Percentiles rank a stretch among this genome's conserved stretches.
Conservation (phyloP, 1,139 yeast species). For the Kodamaea derodonti region DNA sequence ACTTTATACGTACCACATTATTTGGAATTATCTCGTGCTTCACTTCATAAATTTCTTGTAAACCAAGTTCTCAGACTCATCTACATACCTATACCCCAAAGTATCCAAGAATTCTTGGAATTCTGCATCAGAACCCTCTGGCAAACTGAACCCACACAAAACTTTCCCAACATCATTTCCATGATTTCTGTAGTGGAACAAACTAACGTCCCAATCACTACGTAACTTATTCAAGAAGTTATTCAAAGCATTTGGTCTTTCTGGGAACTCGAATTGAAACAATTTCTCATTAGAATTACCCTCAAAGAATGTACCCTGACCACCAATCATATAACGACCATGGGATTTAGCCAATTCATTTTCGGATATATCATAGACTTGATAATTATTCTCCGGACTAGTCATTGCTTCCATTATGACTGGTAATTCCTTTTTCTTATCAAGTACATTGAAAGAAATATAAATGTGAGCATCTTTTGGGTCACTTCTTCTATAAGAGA, state of each 20-base stretch:
- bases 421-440: slow-evolving; percentile 55
- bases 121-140: slow-evolving; percentile 60
- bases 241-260: slow-evolving; percentile 89
- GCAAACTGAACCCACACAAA: slow-evolving; percentile 84
- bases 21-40: too few species aligned
- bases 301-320: slow-evolving; percentile 32
- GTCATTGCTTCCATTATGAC: slow-evolving; percentile 38
- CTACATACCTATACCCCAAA: slow-evolving; percentile 72
- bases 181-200: slow-evolving; percentile 94
- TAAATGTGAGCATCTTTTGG: slow-evolving; percentile 69
- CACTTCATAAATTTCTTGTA: slow-evolving; percentile 63
- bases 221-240: slow-evolving; percentile 71
- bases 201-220: slow-evolving; percentile 83
- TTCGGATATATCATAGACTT: slow-evolving; percentile 79
- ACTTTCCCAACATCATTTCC: slow-evolving; percentile 95
- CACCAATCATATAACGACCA: slow-evolving; percentile 84
- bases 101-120: slow-evolving; percentile 66
- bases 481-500: slow-evolving; percentile 72
- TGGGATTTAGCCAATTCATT: slow-evolving; percentile 95
- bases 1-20: too few species aligned
- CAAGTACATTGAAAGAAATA: slow-evolving; percentile 79
- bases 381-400: slow-evolving; percentile 44
- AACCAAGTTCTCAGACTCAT: slow-evolving; percentile 81
- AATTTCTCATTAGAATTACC: slow-evolving; percentile 67
- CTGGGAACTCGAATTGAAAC: slow-evolving; percentile 91